A percentile compares a stretch with the other conserved stretches of the same genome.
Evolutionary conservation across 2,329 filamentous ascomycete genomes (phyloP).

Genomic region (Hawksworthiomyces lignivorus): DNA sequence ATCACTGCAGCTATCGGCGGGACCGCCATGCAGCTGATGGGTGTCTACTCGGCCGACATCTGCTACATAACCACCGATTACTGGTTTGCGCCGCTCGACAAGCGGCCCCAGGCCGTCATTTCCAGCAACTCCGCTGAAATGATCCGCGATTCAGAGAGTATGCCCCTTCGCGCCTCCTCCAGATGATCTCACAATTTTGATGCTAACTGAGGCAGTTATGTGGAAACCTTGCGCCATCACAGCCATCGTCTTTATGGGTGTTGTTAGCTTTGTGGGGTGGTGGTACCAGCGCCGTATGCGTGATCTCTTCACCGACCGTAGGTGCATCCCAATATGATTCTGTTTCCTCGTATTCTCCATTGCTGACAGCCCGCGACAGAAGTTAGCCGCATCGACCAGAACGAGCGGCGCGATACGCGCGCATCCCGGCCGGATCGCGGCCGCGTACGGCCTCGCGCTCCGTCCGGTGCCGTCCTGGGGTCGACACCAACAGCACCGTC

Average conservation of each 20-base stretch:
- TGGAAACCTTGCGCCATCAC: conserved; percentile 18
- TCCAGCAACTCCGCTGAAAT: conserved; percentile 15
- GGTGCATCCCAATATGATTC: neutral
- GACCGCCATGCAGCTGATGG: conserved; percentile 20
- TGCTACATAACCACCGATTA: conserved; percentile 14
- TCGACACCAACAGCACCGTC: too few species aligned
- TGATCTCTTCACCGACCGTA: conserved; percentile 16
- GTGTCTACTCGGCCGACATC: conserved; percentile 18
- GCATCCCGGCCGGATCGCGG: conserved; percentile 2
- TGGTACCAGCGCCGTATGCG: conserved; percentile 22
- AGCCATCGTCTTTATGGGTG: conserved; percentile 19
- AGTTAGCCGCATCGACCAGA: conserved; percentile 9
- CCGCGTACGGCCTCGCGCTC: neutral
- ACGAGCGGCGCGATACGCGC: conserved; percentile 4
- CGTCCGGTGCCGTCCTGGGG: neutral
- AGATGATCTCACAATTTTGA: neutral
- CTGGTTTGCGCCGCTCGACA: conserved; percentile 15
- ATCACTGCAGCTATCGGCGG: conserved; percentile 27
- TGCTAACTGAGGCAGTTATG: conserved; percentile 5
- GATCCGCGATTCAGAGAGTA: conserved; percentile 12
- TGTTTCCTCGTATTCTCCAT: neutral
- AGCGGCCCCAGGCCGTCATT: conserved; percentile 10
- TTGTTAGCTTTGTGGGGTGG: conserved; percentile 19
- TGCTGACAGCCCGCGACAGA: conserved; percentile 1
- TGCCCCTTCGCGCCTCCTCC: too few species aligned